Conservation (phyloP, 2,329 filamentous ascomycete species). For the Tolypocladium endophyticum region DNA sequence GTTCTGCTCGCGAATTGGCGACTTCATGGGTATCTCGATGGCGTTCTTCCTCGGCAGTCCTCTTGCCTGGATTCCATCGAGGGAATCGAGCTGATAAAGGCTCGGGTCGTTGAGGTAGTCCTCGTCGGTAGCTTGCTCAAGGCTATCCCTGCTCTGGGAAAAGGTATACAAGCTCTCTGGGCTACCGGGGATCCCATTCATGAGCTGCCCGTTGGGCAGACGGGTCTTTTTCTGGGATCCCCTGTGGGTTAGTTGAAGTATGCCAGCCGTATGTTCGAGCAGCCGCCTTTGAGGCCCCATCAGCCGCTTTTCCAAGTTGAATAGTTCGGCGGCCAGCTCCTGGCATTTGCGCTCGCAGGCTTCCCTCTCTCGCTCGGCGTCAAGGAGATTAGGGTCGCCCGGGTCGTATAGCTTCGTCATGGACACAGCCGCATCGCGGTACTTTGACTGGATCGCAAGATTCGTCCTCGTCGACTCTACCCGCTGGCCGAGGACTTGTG, state of each 20-base stretch:
- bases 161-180: conserved; percentile 68
- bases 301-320: conserved; percentile 65
- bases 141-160: conserved; percentile 48
- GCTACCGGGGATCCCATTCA: conserved; percentile 58
- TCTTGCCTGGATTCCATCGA: conserved; percentile 33
- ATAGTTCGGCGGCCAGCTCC: conserved; percentile 70
- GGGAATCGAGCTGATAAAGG: conserved; percentile 58
- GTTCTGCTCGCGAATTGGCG: conserved; percentile 43
- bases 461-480: conserved; percentile 75
- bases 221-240: conserved; percentile 48
- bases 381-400: conserved; percentile 33
- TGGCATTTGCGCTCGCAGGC: conserved; percentile 74
- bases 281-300: conserved; percentile 67
- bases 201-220: conserved; percentile 27
- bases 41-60: conserved; percentile 26
- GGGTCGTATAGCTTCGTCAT: conserved; percentile 70
- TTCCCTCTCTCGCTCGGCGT: conserved; percentile 65
- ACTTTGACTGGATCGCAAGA: conserved; percentile 82
- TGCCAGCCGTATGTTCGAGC: conserved; percentile 83
- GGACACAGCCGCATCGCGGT: conserved; percentile 83
- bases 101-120: conserved; percentile 68
- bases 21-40: conserved; percentile 50
- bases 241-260: conserved; percentile 83
- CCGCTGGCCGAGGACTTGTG: conserved; percentile 59
- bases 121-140: conserved; percentile 43